Percentiles rank a stretch among this genome's conserved stretches.
phyloP scores from a whole-genome alignment of 257 asterid species.

The Solanum dulcamara region DNA sequence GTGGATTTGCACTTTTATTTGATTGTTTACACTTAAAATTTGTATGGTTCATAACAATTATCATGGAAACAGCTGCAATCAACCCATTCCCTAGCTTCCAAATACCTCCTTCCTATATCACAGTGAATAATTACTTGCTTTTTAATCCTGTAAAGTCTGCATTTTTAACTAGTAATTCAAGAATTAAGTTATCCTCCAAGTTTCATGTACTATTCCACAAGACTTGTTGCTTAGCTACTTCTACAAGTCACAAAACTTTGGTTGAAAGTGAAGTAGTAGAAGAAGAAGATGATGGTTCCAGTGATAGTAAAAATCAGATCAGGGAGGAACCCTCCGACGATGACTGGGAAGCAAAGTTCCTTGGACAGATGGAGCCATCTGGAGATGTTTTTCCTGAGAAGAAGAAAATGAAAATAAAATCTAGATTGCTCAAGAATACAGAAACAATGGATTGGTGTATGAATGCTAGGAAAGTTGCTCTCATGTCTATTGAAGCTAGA shows the following conservation, averaged over 20 bases:
- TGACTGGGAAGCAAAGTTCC: constrained; percentile 76
- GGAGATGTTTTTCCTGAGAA: constrained; percentile 23
- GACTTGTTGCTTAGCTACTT: constrained; percentile 21
- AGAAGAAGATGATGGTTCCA: neutral
- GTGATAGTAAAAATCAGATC: neutral
- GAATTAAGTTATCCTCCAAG: constrained; percentile 3
- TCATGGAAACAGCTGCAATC: constrained; percentile 38
- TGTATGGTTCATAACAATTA: neutral
- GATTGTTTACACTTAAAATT: neutral
- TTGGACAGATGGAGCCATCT: constrained; percentile 34
- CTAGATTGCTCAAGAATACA: constrained; percentile 39
- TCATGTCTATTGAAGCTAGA: constrained; percentile 79
- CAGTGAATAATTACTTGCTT: neutral
- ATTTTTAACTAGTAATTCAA: constrained; percentile 12
- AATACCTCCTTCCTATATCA: constrained; percentile 16
- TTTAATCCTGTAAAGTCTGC: constrained; percentile 5
- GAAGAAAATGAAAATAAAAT: constrained; percentile 31
- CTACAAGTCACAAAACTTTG: constrained; percentile 9
- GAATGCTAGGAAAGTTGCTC: constrained; percentile 82
- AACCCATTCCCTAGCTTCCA: constrained; percentile 26
- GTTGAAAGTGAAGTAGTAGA: constrained; percentile 10
- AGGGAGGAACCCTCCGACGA: constrained; percentile 8
- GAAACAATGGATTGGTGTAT: constrained; percentile 86
- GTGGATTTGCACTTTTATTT: neutral
- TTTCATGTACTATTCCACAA: constrained; percentile 20